phyloP scores from a whole-genome alignment of 441 rosid genomes.

The Croton setiger region DNA sequence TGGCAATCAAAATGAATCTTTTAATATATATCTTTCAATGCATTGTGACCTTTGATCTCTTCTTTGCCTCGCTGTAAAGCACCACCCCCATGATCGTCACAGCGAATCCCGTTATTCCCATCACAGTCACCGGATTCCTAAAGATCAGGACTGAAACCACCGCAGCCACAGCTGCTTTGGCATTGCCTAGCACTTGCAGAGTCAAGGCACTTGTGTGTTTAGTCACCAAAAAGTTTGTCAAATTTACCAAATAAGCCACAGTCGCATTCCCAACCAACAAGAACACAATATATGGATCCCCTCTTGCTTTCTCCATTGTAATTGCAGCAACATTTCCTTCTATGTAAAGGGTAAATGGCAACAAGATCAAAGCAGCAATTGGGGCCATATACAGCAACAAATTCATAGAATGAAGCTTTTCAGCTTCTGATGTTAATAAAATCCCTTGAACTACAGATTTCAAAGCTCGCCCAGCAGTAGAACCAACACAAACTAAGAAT shows the following conservation, averaged over 20 bases:
- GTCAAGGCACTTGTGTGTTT: slow-evolving; percentile 98
- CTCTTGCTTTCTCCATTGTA: slow-evolving; percentile 72
- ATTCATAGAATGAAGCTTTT: slow-evolving; percentile 95
- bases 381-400: slow-evolving; percentile 91
- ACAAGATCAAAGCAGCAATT: slow-evolving; percentile 78
- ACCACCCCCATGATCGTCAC: slow-evolving; percentile 96
- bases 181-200: slow-evolving; percentile 91
- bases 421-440: slow-evolving; percentile 76
- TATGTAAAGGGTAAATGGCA: slow-evolving; percentile 86
- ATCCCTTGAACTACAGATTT: slow-evolving; percentile 95
- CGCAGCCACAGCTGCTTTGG: slow-evolving; percentile 95
- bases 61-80: slow-evolving; percentile 96
- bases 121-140: slow-evolving; percentile 87
- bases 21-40: slow-evolving; percentile 34
- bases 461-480: slow-evolving; percentile 95
- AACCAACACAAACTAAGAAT: slow-evolving; percentile 81
- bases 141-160: slow-evolving; percentile 90
- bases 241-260: slow-evolving; percentile 90
- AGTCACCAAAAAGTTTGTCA: slow-evolving; percentile 94
- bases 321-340: slow-evolving; percentile 84
- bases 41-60: slow-evolving; percentile 78
- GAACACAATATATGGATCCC: slow-evolving; percentile 61
- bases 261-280: slow-evolving; percentile 86
- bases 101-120: slow-evolving; percentile 88
- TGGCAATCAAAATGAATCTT: slow-evolving; percentile 40